Percentiles rank a stretch among this genome's conserved stretches.
Evolutionary conservation across 306 rosid species (phyloP).

Genomic region (Begonia loranthoides): DNA sequence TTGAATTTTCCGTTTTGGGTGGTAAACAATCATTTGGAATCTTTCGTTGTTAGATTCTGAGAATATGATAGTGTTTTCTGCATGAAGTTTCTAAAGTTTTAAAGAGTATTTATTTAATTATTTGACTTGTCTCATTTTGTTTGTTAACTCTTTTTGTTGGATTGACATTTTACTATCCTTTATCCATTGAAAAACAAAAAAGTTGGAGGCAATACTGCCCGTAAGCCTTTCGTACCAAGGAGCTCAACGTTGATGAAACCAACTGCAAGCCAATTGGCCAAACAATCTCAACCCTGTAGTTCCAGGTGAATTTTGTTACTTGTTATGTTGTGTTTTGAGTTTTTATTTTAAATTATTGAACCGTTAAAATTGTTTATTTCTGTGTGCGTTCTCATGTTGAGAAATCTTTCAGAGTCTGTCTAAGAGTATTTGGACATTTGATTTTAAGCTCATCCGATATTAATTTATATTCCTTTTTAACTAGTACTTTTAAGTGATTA

Average conservation of each 20-base stretch:
- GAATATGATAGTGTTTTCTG: too few species aligned
- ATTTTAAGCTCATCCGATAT: too few species aligned
- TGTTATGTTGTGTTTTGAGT: constrained; percentile 2
- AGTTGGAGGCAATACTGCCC: constrained; percentile 18
- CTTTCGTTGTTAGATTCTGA: too few species aligned
- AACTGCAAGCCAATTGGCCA: constrained; percentile 91
- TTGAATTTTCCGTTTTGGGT: background rate
- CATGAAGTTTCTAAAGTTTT: too few species aligned
- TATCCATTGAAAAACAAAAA: constrained; percentile 5
- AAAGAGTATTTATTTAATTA: too few species aligned
- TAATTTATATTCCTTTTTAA: too few species aligned
- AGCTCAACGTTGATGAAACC: constrained; percentile 89
- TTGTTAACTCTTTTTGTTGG: constrained; percentile 27
- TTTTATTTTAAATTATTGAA: background rate
- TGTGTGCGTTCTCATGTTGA: background rate
- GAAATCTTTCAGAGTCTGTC: too few species aligned
- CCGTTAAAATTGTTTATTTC: background rate
- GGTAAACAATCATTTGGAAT: too few species aligned
- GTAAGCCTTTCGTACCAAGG: constrained; percentile 24
- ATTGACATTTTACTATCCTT: constrained; percentile 30
- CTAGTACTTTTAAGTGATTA: background rate
- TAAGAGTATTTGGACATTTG: too few species aligned
- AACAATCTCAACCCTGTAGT: constrained; percentile 37
- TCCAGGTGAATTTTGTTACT: constrained; percentile 20
- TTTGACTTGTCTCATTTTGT: background rate